Conservation (phyloP, 225 moss, liverwort and hornwort species). For the Sphagnum contortum region DNA sequence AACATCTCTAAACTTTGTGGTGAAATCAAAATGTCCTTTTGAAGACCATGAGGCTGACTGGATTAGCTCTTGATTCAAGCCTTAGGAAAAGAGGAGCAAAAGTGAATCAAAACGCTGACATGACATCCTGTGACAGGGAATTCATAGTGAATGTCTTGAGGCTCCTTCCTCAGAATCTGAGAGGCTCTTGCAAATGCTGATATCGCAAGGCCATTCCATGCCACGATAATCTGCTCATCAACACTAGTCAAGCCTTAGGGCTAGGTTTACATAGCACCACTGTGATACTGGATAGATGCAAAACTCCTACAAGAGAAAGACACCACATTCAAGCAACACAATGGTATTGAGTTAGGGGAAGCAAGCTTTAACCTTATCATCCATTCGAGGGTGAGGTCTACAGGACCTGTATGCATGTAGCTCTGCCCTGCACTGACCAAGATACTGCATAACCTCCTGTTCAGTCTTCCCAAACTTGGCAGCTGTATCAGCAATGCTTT, state of each 20-base stretch:
- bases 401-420: conserved; percentile 51
- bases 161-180: conserved; percentile 60
- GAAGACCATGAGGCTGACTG: too few species aligned
- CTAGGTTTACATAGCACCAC: too few species aligned
- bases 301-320: too few species aligned
- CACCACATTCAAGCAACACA: too few species aligned
- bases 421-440: conserved; percentile 65
- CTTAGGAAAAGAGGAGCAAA: neutral
- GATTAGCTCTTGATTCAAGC: too few species aligned
- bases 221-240: conserved; percentile 72
- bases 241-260: neutral
- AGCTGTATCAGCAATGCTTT: conserved; percentile 52
- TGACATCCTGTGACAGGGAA: conserved; percentile 79
- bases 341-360: too few species aligned
- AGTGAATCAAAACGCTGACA: conserved; percentile 22
- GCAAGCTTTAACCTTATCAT: conserved; percentile 65
- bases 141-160: conserved; percentile 44
- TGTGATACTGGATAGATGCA: too few species aligned
- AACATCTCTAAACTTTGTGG: too few species aligned
- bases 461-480: conserved; percentile 62
- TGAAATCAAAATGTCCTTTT: too few species aligned
- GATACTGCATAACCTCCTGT: conserved; percentile 51
- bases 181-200: conserved; percentile 88
- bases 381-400: conserved; percentile 82
- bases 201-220: conserved; percentile 94